Base-by-base conservation (phyloP, 352 stramenopile genomes). In the Phytopythium kandeliae region DNA sequence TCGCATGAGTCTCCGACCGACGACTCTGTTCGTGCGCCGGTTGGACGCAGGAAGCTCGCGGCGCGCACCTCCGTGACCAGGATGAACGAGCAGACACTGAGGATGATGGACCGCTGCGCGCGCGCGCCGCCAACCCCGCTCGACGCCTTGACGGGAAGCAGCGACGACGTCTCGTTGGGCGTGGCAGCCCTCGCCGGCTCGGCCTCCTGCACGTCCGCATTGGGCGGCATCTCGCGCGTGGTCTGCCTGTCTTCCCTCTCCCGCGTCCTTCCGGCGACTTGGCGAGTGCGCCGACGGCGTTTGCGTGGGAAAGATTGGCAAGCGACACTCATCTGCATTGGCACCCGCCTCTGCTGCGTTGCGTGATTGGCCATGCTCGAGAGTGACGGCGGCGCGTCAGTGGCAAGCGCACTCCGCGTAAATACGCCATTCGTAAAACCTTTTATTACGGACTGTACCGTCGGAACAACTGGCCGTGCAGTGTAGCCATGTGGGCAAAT, bases 81-180 rank as follows among this genome's bases (percentile, higher is more conserved):
- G 52, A 95, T 95, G 64, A 86, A 95, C 1, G 81, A 91, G 69
- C 84, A 95, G 48, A 94, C 78, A 62, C 64, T 89, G 41, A 91
- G 49, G 57, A 94, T 90, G 56, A 92, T 86, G 25, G 84, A 94
- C 52, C 76, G 73, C 51, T 82, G 68, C 37, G 56, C 57, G 26
- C 34, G 31, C 7, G 60, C 22, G 21, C 21, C 17, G 10, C 22
- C 22, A 31, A 10, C n/a, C 36, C 31, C 33, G 19, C 34, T 3
- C 25, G 43, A 19, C 24, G 25, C 22, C 48, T 69, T 74, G 35
- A 57, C 48, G 6, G 58, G 60, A 21, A 66, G 53, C 25, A 69
- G 58, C 30, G 43, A 68, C 33, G 34, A 26, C 28, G 48, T 63
- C 55, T 65, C 63, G 24, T 35, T 54, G 31, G 3, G 11, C 38